A percentile compares a stretch with the other conserved stretches of the same genome.
Conservation (phyloP, 2,329 filamentous ascomycete species). For the Didymella lethalis region DNA sequence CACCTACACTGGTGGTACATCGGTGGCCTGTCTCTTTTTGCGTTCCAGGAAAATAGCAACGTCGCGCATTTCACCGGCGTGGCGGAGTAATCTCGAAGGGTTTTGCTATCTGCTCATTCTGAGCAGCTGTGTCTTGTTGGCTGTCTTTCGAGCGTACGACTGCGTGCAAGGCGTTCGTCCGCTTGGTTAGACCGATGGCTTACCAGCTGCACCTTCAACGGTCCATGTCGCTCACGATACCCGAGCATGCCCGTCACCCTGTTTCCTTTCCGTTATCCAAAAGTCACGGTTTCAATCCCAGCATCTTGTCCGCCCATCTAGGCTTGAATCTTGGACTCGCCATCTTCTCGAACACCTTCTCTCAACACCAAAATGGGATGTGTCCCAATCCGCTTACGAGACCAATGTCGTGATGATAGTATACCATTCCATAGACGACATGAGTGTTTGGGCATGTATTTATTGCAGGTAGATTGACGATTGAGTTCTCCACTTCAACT, state of each 20-base stretch:
- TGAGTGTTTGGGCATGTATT: conserved; percentile 46
- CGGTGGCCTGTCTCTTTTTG: conserved; percentile 23
- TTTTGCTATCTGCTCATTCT: conserved; percentile 32
- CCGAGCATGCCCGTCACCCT: conserved; percentile 31
- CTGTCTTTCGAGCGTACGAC: conserved; percentile 24
- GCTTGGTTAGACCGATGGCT: conserved; percentile 28
- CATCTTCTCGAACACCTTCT: conserved; percentile 36
- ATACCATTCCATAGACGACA: conserved; percentile 39
- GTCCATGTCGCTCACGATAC: conserved; percentile 28
- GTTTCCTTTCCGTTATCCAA: conserved; percentile 38
- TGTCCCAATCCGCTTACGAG: conserved; percentile 18
- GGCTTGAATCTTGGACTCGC: conserved; percentile 34
- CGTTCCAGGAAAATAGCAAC: conserved; percentile 39
- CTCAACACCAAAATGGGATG: conserved; percentile 21
- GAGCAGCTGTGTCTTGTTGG: conserved; percentile 36
- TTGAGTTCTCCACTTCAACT: conserved; percentile 34
- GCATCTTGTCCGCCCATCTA: conserved; percentile 26
- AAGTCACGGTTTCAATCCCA: conserved; percentile 44
- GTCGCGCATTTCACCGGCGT: conserved; percentile 38
- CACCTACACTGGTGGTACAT: conserved; percentile 3
- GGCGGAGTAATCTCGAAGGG: conserved; percentile 33
- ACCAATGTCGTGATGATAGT: conserved; percentile 25
- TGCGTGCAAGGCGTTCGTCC: conserved; percentile 29
- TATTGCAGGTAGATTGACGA: conserved; percentile 43
- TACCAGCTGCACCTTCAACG: conserved; percentile 31